These are phyloP conservation scores for Paecilomyces sp. DNA, from an alignment of 2,329 filamentous ascomycete genomes.

Conservation along the genomic window DNA sequence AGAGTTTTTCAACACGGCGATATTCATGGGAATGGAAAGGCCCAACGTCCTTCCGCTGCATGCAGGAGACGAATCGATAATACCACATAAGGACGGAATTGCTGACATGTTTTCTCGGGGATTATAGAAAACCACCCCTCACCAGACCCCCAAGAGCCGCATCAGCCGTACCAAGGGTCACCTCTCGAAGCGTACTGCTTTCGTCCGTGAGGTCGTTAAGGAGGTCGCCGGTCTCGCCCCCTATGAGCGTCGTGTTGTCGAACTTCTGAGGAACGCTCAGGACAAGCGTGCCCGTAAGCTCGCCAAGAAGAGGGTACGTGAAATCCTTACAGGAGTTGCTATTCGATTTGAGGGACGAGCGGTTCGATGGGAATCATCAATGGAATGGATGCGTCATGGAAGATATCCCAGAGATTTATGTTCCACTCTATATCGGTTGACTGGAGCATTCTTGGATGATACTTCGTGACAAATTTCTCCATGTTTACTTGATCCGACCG, in stretches of 20 bases:
- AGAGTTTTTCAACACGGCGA: neutral
- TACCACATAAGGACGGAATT: neutral
- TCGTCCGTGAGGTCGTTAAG: slow-evolving; percentile 96
- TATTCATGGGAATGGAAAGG: neutral
- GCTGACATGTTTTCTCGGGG: slow-evolving; percentile 35
- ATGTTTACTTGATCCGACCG: neutral
- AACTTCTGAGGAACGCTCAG: slow-evolving; percentile 97
- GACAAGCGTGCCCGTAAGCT: slow-evolving; percentile 99
- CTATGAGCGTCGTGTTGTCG: slow-evolving; percentile 98
- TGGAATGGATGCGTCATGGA: neutral
- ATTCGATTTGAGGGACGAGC: neutral
- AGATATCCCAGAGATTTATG: neutral
- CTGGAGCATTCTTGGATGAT: neutral
- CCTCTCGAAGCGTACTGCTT: slow-evolving; percentile 92
- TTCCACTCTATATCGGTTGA: neutral
- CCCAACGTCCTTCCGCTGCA: neutral
- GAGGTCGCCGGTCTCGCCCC: slow-evolving; percentile 93
- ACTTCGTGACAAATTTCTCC: neutral
- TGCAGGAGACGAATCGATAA: neutral
- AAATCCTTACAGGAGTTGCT: neutral
- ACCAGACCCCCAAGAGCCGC: slow-evolving; percentile 65
- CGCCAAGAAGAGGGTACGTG: slow-evolving; percentile 93
- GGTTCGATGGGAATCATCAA: neutral
- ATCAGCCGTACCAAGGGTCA: slow-evolving; percentile 88
- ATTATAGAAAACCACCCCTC: slow-evolving; percentile 71